Evolutionary conservation across 176 grass and related monocot species (phyloP).

Genomic region (Pontederia paniculata): DNA sequence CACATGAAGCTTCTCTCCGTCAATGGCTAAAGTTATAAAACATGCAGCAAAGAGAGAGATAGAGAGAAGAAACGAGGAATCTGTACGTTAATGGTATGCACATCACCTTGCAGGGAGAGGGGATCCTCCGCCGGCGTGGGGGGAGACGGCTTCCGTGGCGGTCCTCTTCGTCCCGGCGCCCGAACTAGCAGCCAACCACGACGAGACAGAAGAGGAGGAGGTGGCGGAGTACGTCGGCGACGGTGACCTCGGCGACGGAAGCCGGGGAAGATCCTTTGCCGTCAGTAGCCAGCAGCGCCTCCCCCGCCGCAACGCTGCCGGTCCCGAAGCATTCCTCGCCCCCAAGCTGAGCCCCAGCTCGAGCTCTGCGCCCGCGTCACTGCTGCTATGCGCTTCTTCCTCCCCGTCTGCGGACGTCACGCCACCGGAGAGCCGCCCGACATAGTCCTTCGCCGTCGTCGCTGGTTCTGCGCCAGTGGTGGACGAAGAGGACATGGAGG

Average conservation of each 20-base stretch:
- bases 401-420: too few relatives aligned
- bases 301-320: slow-evolving; percentile 17
- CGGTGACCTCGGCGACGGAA: neutral
- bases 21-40: neutral
- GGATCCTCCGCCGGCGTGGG: too few relatives aligned
- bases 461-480: too few relatives aligned
- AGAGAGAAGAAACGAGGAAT: too few relatives aligned
- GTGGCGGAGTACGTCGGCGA: slow-evolving; percentile 26
- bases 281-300: slow-evolving; percentile 51
- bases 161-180: slow-evolving; percentile 14
- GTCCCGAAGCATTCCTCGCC: slow-evolving; percentile 20
- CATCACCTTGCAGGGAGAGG: slow-evolving; percentile 48
- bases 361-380: too few relatives aligned
- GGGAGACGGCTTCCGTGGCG: slow-evolving; percentile 22
- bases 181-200: slow-evolving; percentile 25
- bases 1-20: neutral
- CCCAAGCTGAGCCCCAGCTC: slow-evolving; percentile 63
- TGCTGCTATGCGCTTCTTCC: too few relatives aligned
- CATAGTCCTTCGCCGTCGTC: too few relatives aligned
- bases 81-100: too few relatives aligned
- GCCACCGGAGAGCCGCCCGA: too few relatives aligned
- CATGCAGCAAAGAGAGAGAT: slow-evolving; percentile 6
- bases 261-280: slow-evolving; percentile 41
- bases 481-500: too few relatives aligned
- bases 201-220: slow-evolving; percentile 49